phyloP scores from a whole-genome alignment of 495 filamentous ascomycete genomes.

The Penicillium ucsense region DNA sequence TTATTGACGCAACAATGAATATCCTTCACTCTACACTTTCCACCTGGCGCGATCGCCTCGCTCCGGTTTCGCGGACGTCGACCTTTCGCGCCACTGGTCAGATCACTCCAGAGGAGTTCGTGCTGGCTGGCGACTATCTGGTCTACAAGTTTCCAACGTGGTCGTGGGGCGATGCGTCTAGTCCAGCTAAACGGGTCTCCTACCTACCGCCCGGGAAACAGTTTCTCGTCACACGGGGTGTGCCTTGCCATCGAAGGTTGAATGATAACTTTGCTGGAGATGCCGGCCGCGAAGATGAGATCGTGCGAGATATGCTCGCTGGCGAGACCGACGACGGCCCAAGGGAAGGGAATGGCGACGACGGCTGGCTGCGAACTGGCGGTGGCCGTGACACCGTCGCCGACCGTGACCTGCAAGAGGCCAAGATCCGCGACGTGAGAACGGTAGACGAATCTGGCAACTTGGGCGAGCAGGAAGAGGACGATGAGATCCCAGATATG shows the following conservation, averaged over 20 bases:
- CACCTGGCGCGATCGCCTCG: conserved; percentile 78
- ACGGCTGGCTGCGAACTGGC: conserved; percentile 88
- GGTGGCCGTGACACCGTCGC: conserved; percentile 44
- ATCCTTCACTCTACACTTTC: conserved; percentile 74
- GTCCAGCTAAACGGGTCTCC: conserved; percentile 59
- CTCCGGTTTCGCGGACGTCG: conserved; percentile 77
- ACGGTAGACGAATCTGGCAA: conserved; percentile 81
- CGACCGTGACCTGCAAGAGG: conserved; percentile 48
- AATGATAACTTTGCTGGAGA: conserved; percentile 89
- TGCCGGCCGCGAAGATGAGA: conserved; percentile 70
- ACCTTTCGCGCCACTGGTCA: conserved; percentile 90
- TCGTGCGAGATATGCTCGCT: conserved; percentile 68
- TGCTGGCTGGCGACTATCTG: conserved; percentile 92
- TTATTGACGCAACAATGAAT: conserved; percentile 29
- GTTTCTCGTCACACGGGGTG: conserved; percentile 87
- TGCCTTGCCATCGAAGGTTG: conserved; percentile 83
- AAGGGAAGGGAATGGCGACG: conserved; percentile 56
- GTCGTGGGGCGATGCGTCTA: conserved; percentile 90
- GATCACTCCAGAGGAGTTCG: conserved; percentile 96
- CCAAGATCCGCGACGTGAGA: conserved; percentile 67
- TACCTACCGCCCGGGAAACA: conserved; percentile 89
- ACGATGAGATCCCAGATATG: conserved; percentile 94
- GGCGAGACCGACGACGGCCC: conserved; percentile 41
- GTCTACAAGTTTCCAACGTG: conserved; percentile 99
- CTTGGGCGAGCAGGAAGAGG: conserved; percentile 58